Conservation (phyloP, 2,329 filamentous ascomycete genomes). For the Lachnellula subtilissima region DNA sequence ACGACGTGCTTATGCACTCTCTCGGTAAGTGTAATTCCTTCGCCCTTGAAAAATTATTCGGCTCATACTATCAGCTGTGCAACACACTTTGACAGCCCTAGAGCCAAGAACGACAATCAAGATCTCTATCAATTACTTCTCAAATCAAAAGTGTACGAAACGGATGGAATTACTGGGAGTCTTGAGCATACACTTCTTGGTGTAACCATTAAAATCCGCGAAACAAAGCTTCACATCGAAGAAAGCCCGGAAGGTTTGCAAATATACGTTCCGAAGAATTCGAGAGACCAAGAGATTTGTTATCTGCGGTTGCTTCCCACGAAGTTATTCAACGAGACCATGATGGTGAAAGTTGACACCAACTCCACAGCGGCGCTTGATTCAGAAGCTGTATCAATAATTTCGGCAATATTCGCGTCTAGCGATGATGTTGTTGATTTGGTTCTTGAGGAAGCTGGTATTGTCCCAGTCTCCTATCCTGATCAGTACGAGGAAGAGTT, state of each 20-base stretch:
- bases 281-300: conserved; percentile 12
- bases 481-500: conserved; percentile 5
- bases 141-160: conserved; percentile 8
- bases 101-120: conserved; percentile 5
- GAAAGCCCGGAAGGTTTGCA: conserved; percentile 8
- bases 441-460: conserved; percentile 11
- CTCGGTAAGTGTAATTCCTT: conserved; percentile 3
- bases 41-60: background rate
- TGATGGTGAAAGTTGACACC: conserved; percentile 7
- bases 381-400: conserved; percentile 7
- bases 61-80: conserved; percentile 12
- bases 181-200: conserved; percentile 7
- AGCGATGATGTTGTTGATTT: conserved; percentile 6
- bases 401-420: conserved; percentile 7
- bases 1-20: conserved; percentile 11
- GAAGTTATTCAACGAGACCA: conserved; percentile 11
- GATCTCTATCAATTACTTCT: conserved; percentile 11
- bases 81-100: conserved; percentile 12
- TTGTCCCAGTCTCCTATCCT: conserved; percentile 9
- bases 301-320: conserved; percentile 11
- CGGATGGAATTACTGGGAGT: conserved; percentile 6
- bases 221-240: conserved; percentile 13
- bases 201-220: conserved; percentile 8
- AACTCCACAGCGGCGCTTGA: conserved; percentile 9
- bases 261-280: conserved; percentile 14